Conservation (phyloP, 169 alveolate species). For the Plasmodium knowlesi region DNA sequence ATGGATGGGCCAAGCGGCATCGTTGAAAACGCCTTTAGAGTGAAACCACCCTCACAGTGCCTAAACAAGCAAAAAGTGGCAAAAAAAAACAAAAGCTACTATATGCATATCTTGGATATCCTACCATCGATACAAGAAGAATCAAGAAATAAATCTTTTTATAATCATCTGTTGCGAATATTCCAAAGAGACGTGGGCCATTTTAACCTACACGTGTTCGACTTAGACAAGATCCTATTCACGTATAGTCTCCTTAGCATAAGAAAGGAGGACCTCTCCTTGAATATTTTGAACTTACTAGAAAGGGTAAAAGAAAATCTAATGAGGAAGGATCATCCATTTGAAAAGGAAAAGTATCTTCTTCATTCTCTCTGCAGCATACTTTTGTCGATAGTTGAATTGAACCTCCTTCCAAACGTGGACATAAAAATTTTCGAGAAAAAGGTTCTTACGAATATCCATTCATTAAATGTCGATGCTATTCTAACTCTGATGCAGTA, state of each 20-base stretch:
- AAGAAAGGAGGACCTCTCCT: background rate
- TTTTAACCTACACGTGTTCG: slow-evolving; percentile 35
- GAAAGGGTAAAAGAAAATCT: slow-evolving; percentile 40
- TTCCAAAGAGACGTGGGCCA: slow-evolving; percentile 16
- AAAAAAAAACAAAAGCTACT: slow-evolving; percentile 40
- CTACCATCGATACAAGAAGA: slow-evolving; percentile 12
- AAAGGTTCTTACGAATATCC: slow-evolving; percentile 10
- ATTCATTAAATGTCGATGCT: slow-evolving; percentile 15
- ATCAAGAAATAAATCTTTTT: background rate
- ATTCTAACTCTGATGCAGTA: slow-evolving; percentile 41
- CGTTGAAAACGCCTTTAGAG: background rate
- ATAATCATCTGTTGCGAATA: slow-evolving; percentile 1
- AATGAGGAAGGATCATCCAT: background rate
- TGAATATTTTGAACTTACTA: slow-evolving; percentile 12
- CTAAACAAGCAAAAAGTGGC: background rate
- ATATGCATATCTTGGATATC: slow-evolving; percentile 25
- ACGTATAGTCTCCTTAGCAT: slow-evolving; percentile 31
- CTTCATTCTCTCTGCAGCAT: slow-evolving; percentile 39
- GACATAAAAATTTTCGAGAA: slow-evolving; percentile 36
- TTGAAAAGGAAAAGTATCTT: slow-evolving; percentile 22
- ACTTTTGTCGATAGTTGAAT: slow-evolving; percentile 14
- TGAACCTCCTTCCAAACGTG: slow-evolving; percentile 16
- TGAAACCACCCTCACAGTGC: slow-evolving; percentile 5
- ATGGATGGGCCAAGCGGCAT: background rate
- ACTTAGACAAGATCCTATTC: slow-evolving; percentile 47